Evolutionary conservation across 305 asterid species (phyloP).

Genomic region (Stenogyne calaminthoides): DNA sequence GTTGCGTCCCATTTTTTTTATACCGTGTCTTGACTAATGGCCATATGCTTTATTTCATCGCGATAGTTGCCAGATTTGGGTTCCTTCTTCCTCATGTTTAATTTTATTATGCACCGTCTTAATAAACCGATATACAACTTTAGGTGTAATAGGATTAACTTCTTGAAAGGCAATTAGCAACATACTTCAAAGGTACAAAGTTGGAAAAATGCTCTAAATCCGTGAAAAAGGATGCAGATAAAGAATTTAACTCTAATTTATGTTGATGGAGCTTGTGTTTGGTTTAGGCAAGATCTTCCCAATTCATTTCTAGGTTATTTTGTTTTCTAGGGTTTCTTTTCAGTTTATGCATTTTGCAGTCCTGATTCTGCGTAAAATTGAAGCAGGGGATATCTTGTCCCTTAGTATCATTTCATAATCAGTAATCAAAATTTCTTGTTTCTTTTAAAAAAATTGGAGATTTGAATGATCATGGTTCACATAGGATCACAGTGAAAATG

Average conservation of each 20-base stretch:
- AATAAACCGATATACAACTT: neutral
- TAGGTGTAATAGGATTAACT: conserved; percentile 14
- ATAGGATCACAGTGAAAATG: conserved; percentile 22
- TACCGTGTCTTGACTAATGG: neutral
- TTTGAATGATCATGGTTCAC: neutral
- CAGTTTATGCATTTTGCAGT: neutral
- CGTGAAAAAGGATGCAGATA: neutral
- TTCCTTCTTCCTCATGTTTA: conserved; percentile 13
- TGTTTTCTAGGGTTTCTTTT: conserved; percentile 2
- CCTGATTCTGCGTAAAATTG: neutral
- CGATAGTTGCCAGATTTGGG: conserved; percentile 1
- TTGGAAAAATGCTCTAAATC: neutral
- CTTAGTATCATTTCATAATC: neutral
- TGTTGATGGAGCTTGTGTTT: conserved; percentile 1
- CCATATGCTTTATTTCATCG: neutral
- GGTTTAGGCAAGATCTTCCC: conserved; percentile 1
- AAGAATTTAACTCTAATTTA: conserved; percentile 13
- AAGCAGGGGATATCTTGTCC: neutral
- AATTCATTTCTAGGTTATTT: neutral
- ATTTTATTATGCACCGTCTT: conserved; percentile 7
- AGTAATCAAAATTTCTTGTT: neutral
- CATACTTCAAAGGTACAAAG: neutral
- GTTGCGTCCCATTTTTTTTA: conserved; percentile 10
- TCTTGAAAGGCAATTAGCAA: neutral
- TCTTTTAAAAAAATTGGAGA: conserved; percentile 6